Percentiles rank a stretch among this genome's conserved stretches.
These are phyloP conservation scores for Teunomyces atbi DNA, from an alignment of 805 yeast genomes.

Conservation along the genomic window DNA sequence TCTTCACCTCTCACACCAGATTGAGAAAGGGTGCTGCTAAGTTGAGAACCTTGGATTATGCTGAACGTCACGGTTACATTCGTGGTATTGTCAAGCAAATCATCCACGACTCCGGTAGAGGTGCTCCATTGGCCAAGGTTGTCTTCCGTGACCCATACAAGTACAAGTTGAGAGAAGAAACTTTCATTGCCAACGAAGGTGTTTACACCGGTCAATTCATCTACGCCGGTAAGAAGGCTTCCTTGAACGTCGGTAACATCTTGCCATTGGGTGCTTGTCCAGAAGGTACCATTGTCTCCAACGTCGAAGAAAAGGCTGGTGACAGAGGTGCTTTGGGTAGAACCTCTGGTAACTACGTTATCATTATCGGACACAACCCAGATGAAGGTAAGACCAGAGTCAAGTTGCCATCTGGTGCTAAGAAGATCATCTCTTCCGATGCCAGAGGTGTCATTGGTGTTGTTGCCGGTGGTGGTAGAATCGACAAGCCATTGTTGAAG, in stretches of 20 bases:
- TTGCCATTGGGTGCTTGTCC: constrained; percentile 96
- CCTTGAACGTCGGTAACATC: constrained; percentile 94
- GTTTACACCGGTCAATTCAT: constrained; percentile 99
- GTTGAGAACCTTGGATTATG: constrained; percentile 97
- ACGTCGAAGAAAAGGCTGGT: constrained; percentile 98
- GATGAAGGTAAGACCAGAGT: constrained; percentile 99
- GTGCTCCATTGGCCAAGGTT: constrained; percentile 97
- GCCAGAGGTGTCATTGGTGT: constrained; percentile 99
- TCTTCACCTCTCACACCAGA: constrained; percentile 99
- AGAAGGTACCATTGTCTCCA: constrained; percentile 98
- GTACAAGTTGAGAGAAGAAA: constrained; percentile 97
- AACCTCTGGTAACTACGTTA: constrained; percentile 99
- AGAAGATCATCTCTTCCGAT: constrained; percentile 90
- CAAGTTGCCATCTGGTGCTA: constrained; percentile 98
- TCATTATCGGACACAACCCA: constrained; percentile 98
- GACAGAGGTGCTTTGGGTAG: constrained; percentile 99
- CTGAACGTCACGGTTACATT: constrained; percentile 99
- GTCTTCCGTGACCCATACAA: constrained; percentile 99
- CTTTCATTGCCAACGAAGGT: constrained; percentile 99
- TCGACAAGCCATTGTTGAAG: constrained; percentile 98
- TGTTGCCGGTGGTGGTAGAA: constrained; percentile 99
- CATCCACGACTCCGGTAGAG: constrained; percentile 99
- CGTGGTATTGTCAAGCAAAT: constrained; percentile 99
- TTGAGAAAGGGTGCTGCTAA: constrained; percentile 99
- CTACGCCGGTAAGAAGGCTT: constrained; percentile 98